Conservation (phyloP, 805 yeast genomes). For the Cyberlindnera mycetangii region DNA sequence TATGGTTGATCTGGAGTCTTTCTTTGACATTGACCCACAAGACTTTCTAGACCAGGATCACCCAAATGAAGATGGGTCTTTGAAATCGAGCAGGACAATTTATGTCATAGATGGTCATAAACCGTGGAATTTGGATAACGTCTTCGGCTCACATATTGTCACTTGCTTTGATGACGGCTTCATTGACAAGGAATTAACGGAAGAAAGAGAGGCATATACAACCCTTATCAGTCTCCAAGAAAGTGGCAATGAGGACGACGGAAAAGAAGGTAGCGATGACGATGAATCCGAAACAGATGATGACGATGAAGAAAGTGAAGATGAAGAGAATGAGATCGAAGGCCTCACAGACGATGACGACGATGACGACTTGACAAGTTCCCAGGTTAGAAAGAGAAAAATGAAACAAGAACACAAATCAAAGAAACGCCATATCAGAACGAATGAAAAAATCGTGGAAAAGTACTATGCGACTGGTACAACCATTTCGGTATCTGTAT, state of each 20-base stretch:
- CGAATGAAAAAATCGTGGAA: slow-evolving; percentile 58
- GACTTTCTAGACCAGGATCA: slow-evolving; percentile 39
- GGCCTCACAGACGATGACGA: slow-evolving; percentile 28
- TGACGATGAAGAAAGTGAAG: slow-evolving; percentile 34
- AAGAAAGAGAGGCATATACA: slow-evolving; percentile 62
- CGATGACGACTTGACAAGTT: slow-evolving; percentile 28
- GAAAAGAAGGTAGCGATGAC: slow-evolving; percentile 28
- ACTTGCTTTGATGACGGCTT: slow-evolving; percentile 86
- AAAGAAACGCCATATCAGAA: slow-evolving; percentile 40
- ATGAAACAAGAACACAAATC: slow-evolving; percentile 33
- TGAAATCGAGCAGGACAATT: slow-evolving; percentile 50
- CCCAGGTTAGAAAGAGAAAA: slow-evolving; percentile 28
- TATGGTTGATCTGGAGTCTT: slow-evolving; percentile 76
- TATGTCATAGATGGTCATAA: slow-evolving; percentile 89
- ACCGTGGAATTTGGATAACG: slow-evolving; percentile 94
- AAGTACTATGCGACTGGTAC: slow-evolving; percentile 84
- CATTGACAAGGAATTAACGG: slow-evolving; percentile 53
- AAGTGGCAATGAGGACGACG: slow-evolving; percentile 35
- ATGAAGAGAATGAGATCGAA: slow-evolving; percentile 24
- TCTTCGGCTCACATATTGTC: slow-evolving; percentile 78
- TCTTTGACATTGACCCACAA: slow-evolving; percentile 59
- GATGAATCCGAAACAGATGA: slow-evolving; percentile 31
- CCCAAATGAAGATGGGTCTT: slow-evolving; percentile 27
- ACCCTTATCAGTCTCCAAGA: slow-evolving; percentile 42
- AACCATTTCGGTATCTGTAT: slow-evolving; percentile 65